A percentile compares a stretch with the other conserved stretches of the same genome.
Evolutionary conservation across 164 flowering plant genomes (phyloP).

Genomic region (Akebia trifoliata): DNA sequence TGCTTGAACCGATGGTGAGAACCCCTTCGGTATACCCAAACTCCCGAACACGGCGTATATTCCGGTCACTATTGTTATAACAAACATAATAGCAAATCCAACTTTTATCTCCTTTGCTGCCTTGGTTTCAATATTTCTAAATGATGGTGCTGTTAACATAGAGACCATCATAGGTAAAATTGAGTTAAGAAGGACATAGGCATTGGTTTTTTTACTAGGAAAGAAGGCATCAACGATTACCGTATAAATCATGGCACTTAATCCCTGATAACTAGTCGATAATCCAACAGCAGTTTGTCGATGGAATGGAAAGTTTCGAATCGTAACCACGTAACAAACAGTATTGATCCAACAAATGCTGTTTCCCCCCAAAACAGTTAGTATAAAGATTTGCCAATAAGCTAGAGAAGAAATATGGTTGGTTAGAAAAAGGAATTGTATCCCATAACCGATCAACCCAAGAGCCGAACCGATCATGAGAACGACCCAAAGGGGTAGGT

Average conservation of each 20-base stretch:
- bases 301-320: constrained; percentile 49
- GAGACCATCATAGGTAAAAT: constrained; percentile 43
- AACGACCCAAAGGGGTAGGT: constrained; percentile 67
- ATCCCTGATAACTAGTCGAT: constrained; percentile 66
- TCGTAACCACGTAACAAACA: constrained; percentile 51
- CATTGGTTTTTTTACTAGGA: constrained; percentile 26
- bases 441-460: constrained; percentile 69
- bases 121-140: constrained; percentile 13
- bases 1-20: constrained; percentile 13
- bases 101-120: constrained; percentile 9
- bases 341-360: constrained; percentile 97
- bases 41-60: constrained; percentile 48
- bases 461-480: constrained; percentile 59
- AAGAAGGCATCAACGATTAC: constrained; percentile 27
- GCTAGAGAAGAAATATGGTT: constrained; percentile 33
- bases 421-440: constrained; percentile 57
- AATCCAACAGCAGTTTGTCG: constrained; percentile 65
- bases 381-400: constrained; percentile 49
- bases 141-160: constrained; percentile 35
- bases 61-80: constrained; percentile 60
- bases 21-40: constrained; percentile 13
- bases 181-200: constrained; percentile 61
- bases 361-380: constrained; percentile 68
- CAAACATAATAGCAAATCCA: constrained; percentile 44
- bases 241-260: constrained; percentile 66